Percentiles rank a stretch among this genome's conserved stretches.
phyloP scores from a whole-genome alignment of 345 rosid genomes.

The Eutrema japonicum region DNA sequence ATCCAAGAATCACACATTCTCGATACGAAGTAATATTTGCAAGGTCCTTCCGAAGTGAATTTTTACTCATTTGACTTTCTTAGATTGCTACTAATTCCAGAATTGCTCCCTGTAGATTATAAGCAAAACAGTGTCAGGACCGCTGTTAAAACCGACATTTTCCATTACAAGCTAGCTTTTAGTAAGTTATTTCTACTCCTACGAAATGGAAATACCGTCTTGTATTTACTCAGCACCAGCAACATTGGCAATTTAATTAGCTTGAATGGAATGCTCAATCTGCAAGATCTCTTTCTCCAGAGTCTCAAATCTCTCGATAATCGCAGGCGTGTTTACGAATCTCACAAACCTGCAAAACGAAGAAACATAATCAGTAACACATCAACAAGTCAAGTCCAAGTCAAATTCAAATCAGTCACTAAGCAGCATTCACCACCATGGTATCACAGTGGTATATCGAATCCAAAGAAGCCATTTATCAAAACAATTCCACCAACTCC shows the following conservation, averaged over 20 bases:
- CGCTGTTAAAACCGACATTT: neutral
- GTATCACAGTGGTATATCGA: constrained; percentile 1
- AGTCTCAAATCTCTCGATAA: constrained; percentile 78
- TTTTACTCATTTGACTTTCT: constrained; percentile 51
- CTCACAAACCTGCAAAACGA: constrained; percentile 67
- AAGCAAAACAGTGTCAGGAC: constrained; percentile 21
- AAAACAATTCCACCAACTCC: constrained; percentile 29
- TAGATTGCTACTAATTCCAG: neutral
- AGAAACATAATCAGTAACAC: neutral
- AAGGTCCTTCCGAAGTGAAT: constrained; percentile 55
- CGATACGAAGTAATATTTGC: constrained; percentile 95
- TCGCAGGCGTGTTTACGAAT: constrained; percentile 83
- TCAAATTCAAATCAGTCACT: neutral
- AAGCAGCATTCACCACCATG: constrained; percentile 5
- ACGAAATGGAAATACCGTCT: constrained; percentile 51
- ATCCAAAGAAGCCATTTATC: neutral
- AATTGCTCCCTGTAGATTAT: constrained; percentile 43
- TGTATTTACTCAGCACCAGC: constrained; percentile 45
- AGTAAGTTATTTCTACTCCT: neutral
- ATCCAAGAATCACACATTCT: constrained; percentile 97
- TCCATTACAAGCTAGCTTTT: neutral
- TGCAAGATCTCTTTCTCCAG: constrained; percentile 79
- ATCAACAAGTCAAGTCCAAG: constrained; percentile 1
- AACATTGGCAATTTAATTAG: constrained; percentile 50
- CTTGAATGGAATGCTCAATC: constrained; percentile 68